Conservation (phyloP, 2,329 filamentous ascomycete species). For the Trichoderma pleuroti region DNA sequence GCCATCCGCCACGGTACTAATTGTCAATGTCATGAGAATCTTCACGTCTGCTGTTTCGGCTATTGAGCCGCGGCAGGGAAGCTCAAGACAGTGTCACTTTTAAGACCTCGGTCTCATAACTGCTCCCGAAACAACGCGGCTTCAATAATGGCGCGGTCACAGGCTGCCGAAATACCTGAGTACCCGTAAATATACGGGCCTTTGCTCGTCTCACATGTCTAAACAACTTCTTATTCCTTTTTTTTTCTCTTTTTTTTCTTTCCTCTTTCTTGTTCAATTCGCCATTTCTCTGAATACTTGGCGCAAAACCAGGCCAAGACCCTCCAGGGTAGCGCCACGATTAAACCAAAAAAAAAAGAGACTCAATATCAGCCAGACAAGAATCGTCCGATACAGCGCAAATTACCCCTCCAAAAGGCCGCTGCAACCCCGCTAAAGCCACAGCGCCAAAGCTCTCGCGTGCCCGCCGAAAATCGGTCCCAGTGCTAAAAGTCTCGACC, state of each 20-base stretch:
- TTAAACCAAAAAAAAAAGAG: not conserved
- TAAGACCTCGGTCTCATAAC: slow-evolving; percentile 7
- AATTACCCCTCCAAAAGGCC: not conserved
- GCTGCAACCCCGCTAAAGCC: not conserved
- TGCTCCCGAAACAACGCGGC: not conserved
- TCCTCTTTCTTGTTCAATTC: not conserved
- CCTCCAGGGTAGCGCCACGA: not conserved
- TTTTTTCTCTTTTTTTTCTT: not conserved
- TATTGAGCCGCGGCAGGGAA: not conserved
- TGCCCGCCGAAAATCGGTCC: slow-evolving; percentile 17
- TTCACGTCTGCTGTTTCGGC: not conserved
- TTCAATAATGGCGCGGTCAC: not conserved
- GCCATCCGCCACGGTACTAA: not conserved
- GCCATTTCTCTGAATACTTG: not conserved
- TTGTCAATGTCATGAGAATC: not conserved
- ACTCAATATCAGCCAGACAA: not conserved
- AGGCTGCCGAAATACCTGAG: not conserved
- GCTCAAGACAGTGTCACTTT: not conserved
- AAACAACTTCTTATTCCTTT: not conserved
- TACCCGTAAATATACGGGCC: not conserved
- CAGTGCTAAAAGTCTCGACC: not conserved
- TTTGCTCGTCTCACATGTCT: not conserved
- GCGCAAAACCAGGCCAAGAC: not conserved
- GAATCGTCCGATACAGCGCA: not conserved
- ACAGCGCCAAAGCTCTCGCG: not conserved